Evolutionary conservation across 306 rosid genomes (phyloP).

Genomic region (Erythrophleum fordii): DNA sequence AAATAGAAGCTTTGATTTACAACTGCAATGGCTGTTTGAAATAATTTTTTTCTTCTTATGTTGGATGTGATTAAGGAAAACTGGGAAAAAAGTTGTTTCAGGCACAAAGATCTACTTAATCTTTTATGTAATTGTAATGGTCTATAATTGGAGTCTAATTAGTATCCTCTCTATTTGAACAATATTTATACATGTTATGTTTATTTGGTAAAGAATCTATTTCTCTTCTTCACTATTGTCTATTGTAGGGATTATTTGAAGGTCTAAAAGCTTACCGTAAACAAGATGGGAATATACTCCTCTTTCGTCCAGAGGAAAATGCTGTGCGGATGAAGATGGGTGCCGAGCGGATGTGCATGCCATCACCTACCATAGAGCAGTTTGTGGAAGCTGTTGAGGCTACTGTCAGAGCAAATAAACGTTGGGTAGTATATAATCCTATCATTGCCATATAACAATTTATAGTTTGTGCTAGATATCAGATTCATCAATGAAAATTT

Average conservation of each 20-base stretch:
- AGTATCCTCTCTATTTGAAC: background rate
- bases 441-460: slow-evolving; percentile 12
- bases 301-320: slow-evolving; percentile 96
- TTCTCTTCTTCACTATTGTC: slow-evolving; percentile 32
- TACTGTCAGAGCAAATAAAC: slow-evolving; percentile 87
- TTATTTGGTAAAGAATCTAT: slow-evolving; percentile 24
- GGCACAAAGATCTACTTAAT: background rate
- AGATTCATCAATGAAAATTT: slow-evolving; percentile 30
- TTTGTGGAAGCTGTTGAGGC: slow-evolving; percentile 91
- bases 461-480: slow-evolving; percentile 1
- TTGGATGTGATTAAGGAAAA: background rate
- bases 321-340: slow-evolving; percentile 76
- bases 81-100: slow-evolving; percentile 14
- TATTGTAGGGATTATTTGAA: slow-evolving; percentile 84
- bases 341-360: slow-evolving; percentile 99
- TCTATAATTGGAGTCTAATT: background rate
- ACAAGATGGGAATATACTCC: slow-evolving; percentile 71
- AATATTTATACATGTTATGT: background rate
- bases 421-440: slow-evolving; percentile 66
- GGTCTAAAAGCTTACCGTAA: slow-evolving; percentile 91
- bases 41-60: background rate
- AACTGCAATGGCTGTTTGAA: background rate
- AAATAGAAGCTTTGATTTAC: background rate
- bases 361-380: slow-evolving; percentile 81
- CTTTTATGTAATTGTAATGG: background rate